Conservation (phyloP, 805 yeast genomes). For the Lipomyces sp. region DNA sequence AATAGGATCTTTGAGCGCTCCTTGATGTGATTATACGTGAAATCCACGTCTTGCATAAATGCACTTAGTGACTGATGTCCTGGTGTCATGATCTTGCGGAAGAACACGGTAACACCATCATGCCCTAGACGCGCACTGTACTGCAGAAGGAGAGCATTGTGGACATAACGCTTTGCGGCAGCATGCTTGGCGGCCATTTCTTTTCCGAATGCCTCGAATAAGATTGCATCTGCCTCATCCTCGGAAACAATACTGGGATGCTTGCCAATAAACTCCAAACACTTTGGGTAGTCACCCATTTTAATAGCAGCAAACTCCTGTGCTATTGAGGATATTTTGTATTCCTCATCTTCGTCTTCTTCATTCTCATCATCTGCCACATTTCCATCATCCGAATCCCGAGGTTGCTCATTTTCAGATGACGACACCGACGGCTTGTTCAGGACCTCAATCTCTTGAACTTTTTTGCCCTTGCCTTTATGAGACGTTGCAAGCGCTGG, state of each 20-base stretch:
- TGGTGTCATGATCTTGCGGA: constrained; percentile 61
- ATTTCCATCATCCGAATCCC: constrained; percentile 13
- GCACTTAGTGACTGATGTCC: constrained; percentile 68
- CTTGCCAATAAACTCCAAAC: constrained; percentile 57
- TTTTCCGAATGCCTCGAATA: constrained; percentile 89
- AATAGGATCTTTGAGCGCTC: constrained; percentile 71
- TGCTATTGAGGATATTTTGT: constrained; percentile 63
- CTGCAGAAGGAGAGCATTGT: constrained; percentile 78
- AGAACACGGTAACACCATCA: constrained; percentile 66
- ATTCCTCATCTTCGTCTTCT: constrained; percentile 37
- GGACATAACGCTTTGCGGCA: constrained; percentile 68
- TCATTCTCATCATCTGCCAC: constrained; percentile 21
- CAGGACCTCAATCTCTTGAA: constrained; percentile 45
- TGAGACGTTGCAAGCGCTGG: constrained; percentile 42
- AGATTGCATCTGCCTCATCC: constrained; percentile 86
- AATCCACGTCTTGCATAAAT: constrained; percentile 71
- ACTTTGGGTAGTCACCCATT: constrained; percentile 52
- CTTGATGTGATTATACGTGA: constrained; percentile 75
- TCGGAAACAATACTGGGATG: constrained; percentile 73
- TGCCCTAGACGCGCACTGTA: constrained; percentile 58
- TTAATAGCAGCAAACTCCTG: constrained; percentile 65
- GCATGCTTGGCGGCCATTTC: constrained; percentile 66
- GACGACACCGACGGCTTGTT: constrained; percentile 40
- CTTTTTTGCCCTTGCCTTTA: constrained; percentile 34
- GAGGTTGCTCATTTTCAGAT: constrained; percentile 9